phyloP scores from a whole-genome alignment of 2,329 filamentous ascomycete genomes.

The Dactylellina haptotyla region DNA sequence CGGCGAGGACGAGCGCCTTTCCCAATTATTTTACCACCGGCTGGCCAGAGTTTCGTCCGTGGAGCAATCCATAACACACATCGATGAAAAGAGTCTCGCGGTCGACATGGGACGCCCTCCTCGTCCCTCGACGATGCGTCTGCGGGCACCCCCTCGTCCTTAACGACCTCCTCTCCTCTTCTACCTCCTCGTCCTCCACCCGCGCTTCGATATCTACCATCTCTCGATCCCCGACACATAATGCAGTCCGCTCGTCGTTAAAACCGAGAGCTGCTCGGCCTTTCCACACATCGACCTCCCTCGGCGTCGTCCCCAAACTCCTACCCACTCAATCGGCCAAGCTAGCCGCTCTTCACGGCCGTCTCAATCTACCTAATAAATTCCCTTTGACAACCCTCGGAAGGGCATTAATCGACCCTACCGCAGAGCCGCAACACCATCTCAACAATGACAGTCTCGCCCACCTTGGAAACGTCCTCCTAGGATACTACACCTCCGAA shows the following conservation, averaged over 20 bases:
- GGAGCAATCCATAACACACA: conserved; percentile 15
- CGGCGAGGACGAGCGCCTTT: conserved; percentile 18
- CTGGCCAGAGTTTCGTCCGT: conserved; percentile 2
- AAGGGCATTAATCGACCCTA: conserved; percentile 82
- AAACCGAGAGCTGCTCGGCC: conserved; percentile 15
- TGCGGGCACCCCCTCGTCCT: conserved; percentile 45
- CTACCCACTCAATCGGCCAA: conserved; percentile 74
- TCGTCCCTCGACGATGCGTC: conserved; percentile 51
- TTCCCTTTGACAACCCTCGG: conserved; percentile 87
- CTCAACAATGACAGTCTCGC: conserved; percentile 92
- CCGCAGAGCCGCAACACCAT: conserved; percentile 78
- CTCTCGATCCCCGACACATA: conserved; percentile 10
- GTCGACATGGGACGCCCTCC: conserved; percentile 53
- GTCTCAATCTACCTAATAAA: conserved; percentile 81
- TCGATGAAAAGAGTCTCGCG: conserved; percentile 52
- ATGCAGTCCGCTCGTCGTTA: conserved; percentile 4
- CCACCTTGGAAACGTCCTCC: conserved; percentile 80
- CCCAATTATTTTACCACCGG: conserved; percentile 2
- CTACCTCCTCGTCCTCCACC: conserved; percentile 25
- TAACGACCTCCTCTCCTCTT: conserved; percentile 39
- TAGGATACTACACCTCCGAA: conserved; percentile 90
- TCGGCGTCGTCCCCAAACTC: conserved; percentile 28
- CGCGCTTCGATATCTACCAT: conserved; percentile 8
- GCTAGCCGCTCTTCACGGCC: conserved; percentile 89
- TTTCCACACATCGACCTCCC: conserved; percentile 34